A percentile compares a stretch with the other conserved stretches of the same genome.
These are phyloP conservation scores for Trichoderma arundinaceum DNA, from an alignment of 2,329 filamentous ascomycete genomes.

Conservation along the genomic window DNA sequence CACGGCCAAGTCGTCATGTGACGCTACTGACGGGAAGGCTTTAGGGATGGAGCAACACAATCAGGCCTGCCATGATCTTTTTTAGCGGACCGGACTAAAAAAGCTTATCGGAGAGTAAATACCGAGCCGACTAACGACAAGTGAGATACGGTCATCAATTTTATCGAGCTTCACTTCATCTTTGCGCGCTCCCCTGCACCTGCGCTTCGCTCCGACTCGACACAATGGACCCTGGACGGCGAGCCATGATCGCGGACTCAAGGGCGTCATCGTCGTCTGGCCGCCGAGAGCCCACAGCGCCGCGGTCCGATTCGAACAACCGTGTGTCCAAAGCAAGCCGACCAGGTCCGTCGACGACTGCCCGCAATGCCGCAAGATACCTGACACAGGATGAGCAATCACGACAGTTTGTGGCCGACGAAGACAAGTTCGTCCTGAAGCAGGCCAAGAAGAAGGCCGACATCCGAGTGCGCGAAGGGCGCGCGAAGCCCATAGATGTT, in stretches of 20 bases:
- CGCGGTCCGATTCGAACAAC: conserved; percentile 59
- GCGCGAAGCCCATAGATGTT: conserved; percentile 92
- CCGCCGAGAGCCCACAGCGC: conserved; percentile 58
- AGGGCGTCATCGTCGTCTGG: conserved; percentile 51
- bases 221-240: conserved; percentile 60
- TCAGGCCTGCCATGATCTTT: conserved; percentile 16
- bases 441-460: conserved; percentile 98
- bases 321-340: conserved; percentile 61
- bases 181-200: not conserved
- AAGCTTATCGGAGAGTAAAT: conserved; percentile 28
- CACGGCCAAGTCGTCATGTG: conserved; percentile 13
- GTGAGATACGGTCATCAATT: not conserved
- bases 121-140: conserved; percentile 19
- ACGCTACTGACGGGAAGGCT: conserved; percentile 22
- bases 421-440: conserved; percentile 93
- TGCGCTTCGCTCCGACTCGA: not conserved
- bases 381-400: conserved; percentile 79
- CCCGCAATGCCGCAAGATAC: conserved; percentile 48
- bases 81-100: conserved; percentile 28
- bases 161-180: not conserved
- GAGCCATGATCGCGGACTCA: conserved; percentile 59
- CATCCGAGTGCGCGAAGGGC: conserved; percentile 87
- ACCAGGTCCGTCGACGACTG: conserved; percentile 39
- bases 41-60: conserved; percentile 9
- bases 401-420: conserved; percentile 85